These are phyloP conservation scores for Penicillium sp. DNA, from an alignment of 2,329 filamentous ascomycete genomes.

Conservation along the genomic window DNA sequence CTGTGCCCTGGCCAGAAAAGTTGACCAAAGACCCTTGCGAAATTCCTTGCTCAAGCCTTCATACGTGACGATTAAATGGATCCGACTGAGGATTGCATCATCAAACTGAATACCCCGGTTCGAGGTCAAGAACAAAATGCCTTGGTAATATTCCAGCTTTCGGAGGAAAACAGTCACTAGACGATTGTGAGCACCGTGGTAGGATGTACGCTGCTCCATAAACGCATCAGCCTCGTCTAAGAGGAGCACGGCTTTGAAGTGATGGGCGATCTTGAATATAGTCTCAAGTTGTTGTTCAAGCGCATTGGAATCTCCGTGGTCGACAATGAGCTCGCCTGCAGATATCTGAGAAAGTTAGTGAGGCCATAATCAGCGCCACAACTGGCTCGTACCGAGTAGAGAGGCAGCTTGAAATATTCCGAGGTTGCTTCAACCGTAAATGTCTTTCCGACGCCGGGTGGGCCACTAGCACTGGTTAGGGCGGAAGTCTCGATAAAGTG, in stretches of 20 bases:
- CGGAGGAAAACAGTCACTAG: slow-evolving; percentile 39
- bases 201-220: slow-evolving; percentile 17
- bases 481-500: too few species aligned
- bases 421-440: too few species aligned
- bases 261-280: slow-evolving; percentile 27
- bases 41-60: slow-evolving; percentile 24
- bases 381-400: too few species aligned
- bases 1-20: slow-evolving; percentile 15
- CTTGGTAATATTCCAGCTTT: slow-evolving; percentile 40
- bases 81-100: slow-evolving; percentile 36
- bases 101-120: slow-evolving; percentile 40
- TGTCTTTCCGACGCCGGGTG: too few species aligned
- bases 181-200: slow-evolving; percentile 28
- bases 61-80: slow-evolving; percentile 34
- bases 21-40: slow-evolving; percentile 32
- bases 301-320: too few species aligned
- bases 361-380: too few species aligned
- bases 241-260: slow-evolving; percentile 35
- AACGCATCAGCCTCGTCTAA: slow-evolving; percentile 45
- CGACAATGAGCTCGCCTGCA: too few species aligned
- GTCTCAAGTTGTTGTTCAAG: slow-evolving; percentile 41
- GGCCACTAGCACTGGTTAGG: too few species aligned
- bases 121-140: slow-evolving; percentile 42
- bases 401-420: too few species aligned
- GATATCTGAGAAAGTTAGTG: too few species aligned